Base-by-base conservation (phyloP, 1,139 yeast genomes). In the Geotrichum candidum region DNA sequence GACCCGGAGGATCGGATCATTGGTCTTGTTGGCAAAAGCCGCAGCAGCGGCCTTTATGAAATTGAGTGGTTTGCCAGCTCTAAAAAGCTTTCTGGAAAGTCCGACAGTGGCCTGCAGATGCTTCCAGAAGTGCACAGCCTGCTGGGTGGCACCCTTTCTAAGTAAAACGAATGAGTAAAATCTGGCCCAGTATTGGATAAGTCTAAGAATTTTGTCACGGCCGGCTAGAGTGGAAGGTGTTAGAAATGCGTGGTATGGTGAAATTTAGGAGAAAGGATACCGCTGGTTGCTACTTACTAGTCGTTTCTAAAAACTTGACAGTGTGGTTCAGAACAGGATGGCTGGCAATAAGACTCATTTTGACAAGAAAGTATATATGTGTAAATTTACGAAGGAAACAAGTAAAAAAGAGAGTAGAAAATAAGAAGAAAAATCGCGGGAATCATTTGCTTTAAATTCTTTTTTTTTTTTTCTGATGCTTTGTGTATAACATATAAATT, bases 61-160 rank as follows among this genome's bases (percentile, higher is more conserved):
- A 71, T 82, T 82, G 70, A 92, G 77, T 1, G 96, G 96, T 77
- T 91, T 92, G 68, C 91, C 84, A 72, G 87, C 86, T 70, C 98
- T 83, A 81, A 92, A 78, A 25, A 92, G 86, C 78, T 92, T 92
- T 74, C 98, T 85, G 64, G 90, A 81, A 66, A 88, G 78, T 22
- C 90, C 84, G 50, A 87, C 80, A 66, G 86, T 85, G 57, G 74
- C 73, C 73, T 85, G 86, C 62, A 88, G 72, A 27, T 79, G 77
- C 67, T 78, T 78, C 76, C 85, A 81, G 62, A 81, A 73, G 63
- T 77, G 78, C 54, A 86, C 82, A 25, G 82, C 71, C 58, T 81
- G 80, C 59, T 78, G 75, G 25, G 84, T 71, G 70, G 79, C 84
- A 29, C 91, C 91, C 68, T 83, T 80, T 69, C 86, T 84, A 62